Conservation (phyloP, 2,329 filamentous ascomycete species). For the Aspergillus fijiensis region DNA sequence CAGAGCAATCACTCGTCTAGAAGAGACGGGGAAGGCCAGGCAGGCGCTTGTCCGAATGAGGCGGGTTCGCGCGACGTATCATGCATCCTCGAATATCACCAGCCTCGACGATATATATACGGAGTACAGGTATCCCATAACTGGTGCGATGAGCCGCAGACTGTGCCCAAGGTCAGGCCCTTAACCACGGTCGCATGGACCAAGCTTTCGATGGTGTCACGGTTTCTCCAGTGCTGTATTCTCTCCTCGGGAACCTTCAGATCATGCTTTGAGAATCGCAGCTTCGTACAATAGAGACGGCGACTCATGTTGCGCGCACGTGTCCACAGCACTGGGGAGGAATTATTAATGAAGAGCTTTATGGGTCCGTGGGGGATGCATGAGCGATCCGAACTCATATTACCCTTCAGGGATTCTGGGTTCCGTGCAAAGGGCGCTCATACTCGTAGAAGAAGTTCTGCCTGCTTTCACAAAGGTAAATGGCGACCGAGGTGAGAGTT, state of each 20-base stretch:
- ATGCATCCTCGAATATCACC: not conserved
- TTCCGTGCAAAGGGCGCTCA: not conserved
- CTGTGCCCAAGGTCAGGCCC: not conserved
- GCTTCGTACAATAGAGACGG: no score
- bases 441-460: no score
- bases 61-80: not conserved
- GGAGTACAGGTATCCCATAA: not conserved
- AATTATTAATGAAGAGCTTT: not conserved
- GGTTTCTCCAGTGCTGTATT: not conserved
- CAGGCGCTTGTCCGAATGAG: not conserved
- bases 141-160: not conserved
- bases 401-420: not conserved
- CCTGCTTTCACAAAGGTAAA: no score
- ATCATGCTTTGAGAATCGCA: not conserved
- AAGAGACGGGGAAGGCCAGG: not conserved
- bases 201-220: not conserved
- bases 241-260: not conserved
- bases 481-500: no score
- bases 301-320: no score
- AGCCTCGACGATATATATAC: not conserved
- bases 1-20: not conserved
- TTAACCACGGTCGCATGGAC: not conserved
- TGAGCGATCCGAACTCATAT: not conserved
- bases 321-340: no score
- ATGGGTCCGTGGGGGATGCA: not conserved